Conservation (phyloP, 257 asterid species). For the Salvia hispanica region DNA sequence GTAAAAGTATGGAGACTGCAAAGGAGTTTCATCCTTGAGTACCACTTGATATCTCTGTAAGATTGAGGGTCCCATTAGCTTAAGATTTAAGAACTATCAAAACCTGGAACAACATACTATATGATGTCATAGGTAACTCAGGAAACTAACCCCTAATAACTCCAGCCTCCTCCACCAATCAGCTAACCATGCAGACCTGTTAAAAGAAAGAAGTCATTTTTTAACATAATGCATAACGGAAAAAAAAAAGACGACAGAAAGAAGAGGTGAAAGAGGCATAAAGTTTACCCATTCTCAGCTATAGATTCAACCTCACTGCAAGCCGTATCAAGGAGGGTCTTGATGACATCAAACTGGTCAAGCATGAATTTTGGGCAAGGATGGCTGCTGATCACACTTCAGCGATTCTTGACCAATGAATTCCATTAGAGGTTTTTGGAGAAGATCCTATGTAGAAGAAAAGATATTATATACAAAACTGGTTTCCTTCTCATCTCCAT, state of each 20-base stretch:
- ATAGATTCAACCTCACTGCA: slow-evolving; percentile 47
- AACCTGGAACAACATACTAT: not conserved
- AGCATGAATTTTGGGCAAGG: slow-evolving; percentile 38
- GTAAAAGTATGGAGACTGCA: slow-evolving; percentile 48
- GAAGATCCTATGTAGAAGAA: slow-evolving; percentile 54
- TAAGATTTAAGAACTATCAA: slow-evolving; percentile 5
- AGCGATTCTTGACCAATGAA: slow-evolving; percentile 58
- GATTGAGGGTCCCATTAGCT: slow-evolving; percentile 24
- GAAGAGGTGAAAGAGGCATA: not conserved
- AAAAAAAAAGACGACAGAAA: slow-evolving; percentile 6
- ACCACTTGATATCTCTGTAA: slow-evolving; percentile 47
- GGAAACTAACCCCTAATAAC: slow-evolving; percentile 37
- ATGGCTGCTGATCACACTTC: slow-evolving; percentile 39
- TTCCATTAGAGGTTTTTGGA: slow-evolving; percentile 76
- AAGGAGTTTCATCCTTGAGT: slow-evolving; percentile 41
- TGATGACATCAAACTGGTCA: slow-evolving; percentile 56
- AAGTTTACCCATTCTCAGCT: slow-evolving; percentile 52
- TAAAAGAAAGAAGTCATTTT: not conserved
- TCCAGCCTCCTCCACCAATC: slow-evolving; percentile 63
- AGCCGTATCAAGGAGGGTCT: slow-evolving; percentile 48
- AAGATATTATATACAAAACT: slow-evolving; percentile 5
- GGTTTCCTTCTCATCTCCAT: not conserved
- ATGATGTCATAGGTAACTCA: slow-evolving; percentile 24
- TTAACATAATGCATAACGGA: slow-evolving; percentile 8
- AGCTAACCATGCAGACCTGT: slow-evolving; percentile 61